A percentile compares a stretch with the other conserved stretches of the same genome.
phyloP scores from a whole-genome alignment of 352 stramenopile species.

The Phytopythium oedochilum region DNA sequence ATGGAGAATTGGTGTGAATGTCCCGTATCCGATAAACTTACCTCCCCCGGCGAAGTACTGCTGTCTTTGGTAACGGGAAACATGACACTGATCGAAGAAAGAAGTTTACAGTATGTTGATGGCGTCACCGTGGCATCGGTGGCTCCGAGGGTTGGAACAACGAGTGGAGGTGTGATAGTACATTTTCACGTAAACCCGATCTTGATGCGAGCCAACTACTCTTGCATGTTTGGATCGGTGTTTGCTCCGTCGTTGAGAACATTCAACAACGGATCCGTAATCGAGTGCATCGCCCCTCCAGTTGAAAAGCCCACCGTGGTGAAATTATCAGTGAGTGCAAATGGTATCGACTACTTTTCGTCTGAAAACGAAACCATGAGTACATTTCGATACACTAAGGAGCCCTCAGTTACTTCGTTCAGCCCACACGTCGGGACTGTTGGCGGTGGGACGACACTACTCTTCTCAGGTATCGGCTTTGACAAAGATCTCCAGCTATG shows the following conservation, averaged over 20 bases:
- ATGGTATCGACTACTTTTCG: constrained; percentile 38
- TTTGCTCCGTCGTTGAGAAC: neutral
- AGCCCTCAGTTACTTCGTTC: constrained; percentile 18
- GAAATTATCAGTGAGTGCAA: constrained; percentile 26
- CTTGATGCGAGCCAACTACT: constrained; percentile 5
- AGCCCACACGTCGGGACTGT: constrained; percentile 21
- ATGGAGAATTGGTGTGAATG: constrained; percentile 10
- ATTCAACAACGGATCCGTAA: constrained; percentile 4
- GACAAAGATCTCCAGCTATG: constrained; percentile 10
- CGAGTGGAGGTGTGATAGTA: neutral
- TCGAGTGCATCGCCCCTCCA: constrained; percentile 24
- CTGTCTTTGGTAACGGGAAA: constrained; percentile 11
- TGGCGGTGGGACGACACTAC: constrained; percentile 29
- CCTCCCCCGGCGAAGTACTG: neutral
- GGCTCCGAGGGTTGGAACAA: neutral
- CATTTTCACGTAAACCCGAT: neutral
- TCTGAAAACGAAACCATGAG: constrained; percentile 1
- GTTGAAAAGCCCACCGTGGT: constrained; percentile 2
- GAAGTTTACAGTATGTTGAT: neutral
- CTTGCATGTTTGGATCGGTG: constrained; percentile 23
- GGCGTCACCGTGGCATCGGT: neutral
- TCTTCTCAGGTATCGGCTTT: constrained; percentile 26
- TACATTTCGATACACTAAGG: constrained; percentile 18
- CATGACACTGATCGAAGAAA: neutral
- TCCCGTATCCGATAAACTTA: constrained; percentile 8